A percentile compares a stretch with the other conserved stretches of the same genome.
These are phyloP conservation scores for Geum urbanum DNA, from an alignment of 306 rosid species.

Conservation along the genomic window DNA sequence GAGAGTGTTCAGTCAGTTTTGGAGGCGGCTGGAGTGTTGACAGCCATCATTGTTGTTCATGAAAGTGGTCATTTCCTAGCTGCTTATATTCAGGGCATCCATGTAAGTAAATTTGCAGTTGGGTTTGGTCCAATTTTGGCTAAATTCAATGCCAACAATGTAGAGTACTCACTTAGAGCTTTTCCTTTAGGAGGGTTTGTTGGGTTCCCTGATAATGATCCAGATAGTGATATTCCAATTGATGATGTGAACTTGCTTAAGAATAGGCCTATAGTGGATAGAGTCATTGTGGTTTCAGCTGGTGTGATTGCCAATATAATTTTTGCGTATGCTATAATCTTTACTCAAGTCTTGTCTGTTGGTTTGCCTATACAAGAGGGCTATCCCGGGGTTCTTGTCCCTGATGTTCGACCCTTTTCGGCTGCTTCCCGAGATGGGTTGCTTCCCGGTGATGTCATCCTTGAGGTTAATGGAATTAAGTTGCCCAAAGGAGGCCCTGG, in stretches of 20 bases:
- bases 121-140: slow-evolving; percentile 97
- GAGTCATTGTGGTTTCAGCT: slow-evolving; percentile 84
- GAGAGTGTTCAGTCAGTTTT: slow-evolving; percentile 86
- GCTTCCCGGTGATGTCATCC: slow-evolving; percentile 79
- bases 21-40: slow-evolving; percentile 80
- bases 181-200: slow-evolving; percentile 97
- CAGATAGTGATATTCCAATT: slow-evolving; percentile 79
- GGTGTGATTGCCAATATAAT: slow-evolving; percentile 91
- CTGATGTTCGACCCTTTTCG: slow-evolving; percentile 75
- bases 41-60: slow-evolving; percentile 87
- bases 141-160: slow-evolving; percentile 83
- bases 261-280: slow-evolving; percentile 91
- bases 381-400: slow-evolving; percentile 86
- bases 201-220: slow-evolving; percentile 99
- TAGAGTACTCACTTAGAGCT: slow-evolving; percentile 89
- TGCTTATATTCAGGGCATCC: slow-evolving; percentile 90
- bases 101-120: slow-evolving; percentile 93
- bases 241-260: slow-evolving; percentile 84
- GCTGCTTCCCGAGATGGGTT: slow-evolving; percentile 92
- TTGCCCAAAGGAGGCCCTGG: slow-evolving; percentile 62
- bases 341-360: slow-evolving; percentile 77
- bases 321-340: slow-evolving; percentile 74
- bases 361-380: slow-evolving; percentile 93
- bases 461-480: slow-evolving; percentile 63
- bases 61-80: slow-evolving; percentile 99